Evolutionary conservation across 164 flowering plant species (phyloP).

Genomic region (Malania oleifera): DNA sequence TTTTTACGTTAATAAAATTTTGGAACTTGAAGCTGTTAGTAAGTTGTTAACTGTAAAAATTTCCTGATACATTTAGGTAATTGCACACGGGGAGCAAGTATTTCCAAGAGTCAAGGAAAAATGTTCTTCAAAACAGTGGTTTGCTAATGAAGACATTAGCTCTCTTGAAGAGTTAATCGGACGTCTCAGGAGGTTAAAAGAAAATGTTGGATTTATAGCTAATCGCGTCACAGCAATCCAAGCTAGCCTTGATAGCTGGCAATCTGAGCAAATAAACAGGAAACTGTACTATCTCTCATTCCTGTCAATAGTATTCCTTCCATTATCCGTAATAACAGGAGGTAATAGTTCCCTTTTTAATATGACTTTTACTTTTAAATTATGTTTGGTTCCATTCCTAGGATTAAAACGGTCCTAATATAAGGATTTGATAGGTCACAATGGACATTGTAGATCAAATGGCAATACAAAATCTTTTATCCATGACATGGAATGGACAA

Average conservation of each 20-base stretch:
- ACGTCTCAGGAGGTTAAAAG: slow-evolving; percentile 79
- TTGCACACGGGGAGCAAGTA: slow-evolving; percentile 96
- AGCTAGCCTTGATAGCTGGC: slow-evolving; percentile 98
- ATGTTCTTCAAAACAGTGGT: slow-evolving; percentile 82
- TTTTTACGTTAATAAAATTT: too few relatives aligned
- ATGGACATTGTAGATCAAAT: too few relatives aligned
- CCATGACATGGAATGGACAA: too few relatives aligned
- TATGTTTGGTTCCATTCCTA: not conserved
- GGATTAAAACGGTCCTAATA: too few relatives aligned
- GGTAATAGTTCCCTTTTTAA: slow-evolving; percentile 30
- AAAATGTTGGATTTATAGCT: slow-evolving; percentile 87
- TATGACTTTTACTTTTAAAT: not conserved
- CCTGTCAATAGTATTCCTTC: slow-evolving; percentile 90
- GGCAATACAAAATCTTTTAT: too few relatives aligned
- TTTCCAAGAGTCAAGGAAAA: slow-evolving; percentile 91
- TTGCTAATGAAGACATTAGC: slow-evolving; percentile 60
- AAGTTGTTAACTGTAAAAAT: too few relatives aligned
- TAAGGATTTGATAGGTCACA: too few relatives aligned
- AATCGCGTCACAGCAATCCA: slow-evolving; percentile 93
- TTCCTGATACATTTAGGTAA: too few relatives aligned
- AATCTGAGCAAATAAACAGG: slow-evolving; percentile 90
- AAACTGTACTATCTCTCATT: slow-evolving; percentile 94
- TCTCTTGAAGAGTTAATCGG: slow-evolving; percentile 82
- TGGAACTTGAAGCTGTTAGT: too few relatives aligned
- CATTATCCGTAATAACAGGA: slow-evolving; percentile 93